Evolutionary conservation across 495 filamentous ascomycete species (phyloP).

Genomic region (Trichoderma virens): DNA sequence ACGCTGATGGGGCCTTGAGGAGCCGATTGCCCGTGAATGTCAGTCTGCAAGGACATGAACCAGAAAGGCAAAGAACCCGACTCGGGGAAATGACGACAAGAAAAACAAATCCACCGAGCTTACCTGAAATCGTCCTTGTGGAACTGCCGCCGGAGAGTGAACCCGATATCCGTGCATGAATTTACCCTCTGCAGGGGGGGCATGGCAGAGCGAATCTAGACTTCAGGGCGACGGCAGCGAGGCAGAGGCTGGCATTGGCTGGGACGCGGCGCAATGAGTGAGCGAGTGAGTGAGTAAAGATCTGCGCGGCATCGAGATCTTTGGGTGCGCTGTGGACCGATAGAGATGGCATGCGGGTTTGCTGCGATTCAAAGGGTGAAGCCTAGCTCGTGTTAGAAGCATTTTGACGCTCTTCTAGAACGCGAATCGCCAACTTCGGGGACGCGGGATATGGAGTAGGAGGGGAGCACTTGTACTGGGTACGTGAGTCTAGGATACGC

Average conservation of each 20-base stretch:
- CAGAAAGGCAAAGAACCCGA: not conserved
- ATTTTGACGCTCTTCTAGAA: conserved; percentile 3
- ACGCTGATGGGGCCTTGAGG: conserved; percentile 66
- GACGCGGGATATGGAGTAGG: not conserved
- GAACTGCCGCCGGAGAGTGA: conserved; percentile 77
- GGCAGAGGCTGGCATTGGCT: not conserved
- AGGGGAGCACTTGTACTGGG: no score
- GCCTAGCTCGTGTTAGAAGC: not conserved
- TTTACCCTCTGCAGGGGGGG: conserved; percentile 32
- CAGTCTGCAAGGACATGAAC: not conserved
- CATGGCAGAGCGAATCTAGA: conserved; percentile 20
- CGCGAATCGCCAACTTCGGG: not conserved
- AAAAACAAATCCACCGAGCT: not conserved
- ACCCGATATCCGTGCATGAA: conserved; percentile 65
- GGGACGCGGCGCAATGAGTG: not conserved
- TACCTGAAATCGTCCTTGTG: conserved; percentile 68
- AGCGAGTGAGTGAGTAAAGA: not conserved
- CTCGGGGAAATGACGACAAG: not conserved
- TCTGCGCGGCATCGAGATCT: not conserved
- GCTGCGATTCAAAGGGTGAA: not conserved
- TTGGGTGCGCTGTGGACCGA: not conserved
- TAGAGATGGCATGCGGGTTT: not conserved
- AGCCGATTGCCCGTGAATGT: not conserved
- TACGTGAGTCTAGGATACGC: not conserved
- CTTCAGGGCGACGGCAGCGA: not conserved